phyloP scores from a whole-genome alignment of 2,329 filamentous ascomycete genomes.

The Aspergillus quadrilineatus region DNA sequence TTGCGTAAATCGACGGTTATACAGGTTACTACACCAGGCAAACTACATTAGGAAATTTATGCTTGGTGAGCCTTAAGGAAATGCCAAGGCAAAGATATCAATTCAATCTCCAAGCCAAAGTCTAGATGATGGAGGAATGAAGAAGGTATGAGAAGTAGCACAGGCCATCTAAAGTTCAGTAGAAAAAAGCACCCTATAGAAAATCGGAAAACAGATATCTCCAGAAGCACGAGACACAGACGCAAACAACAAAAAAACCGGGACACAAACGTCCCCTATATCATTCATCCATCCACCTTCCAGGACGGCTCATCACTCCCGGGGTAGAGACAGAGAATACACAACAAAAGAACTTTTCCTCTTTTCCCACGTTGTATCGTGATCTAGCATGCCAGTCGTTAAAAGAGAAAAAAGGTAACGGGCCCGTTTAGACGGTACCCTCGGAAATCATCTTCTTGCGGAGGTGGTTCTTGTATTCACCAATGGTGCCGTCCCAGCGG shows the following conservation, averaged over 20 bases:
- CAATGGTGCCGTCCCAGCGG: conserved; percentile 84
- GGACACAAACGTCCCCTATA: conserved; percentile 9
- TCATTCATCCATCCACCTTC: conserved; percentile 11
- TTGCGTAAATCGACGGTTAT: too few relatives aligned
- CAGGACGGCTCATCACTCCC: conserved; percentile 26
- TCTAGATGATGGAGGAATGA: conserved; percentile 18
- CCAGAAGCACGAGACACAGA: conserved; percentile 10
- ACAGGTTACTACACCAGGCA: not conserved
- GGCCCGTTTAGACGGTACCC: conserved; percentile 71
- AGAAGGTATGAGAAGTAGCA: conserved; percentile 21
- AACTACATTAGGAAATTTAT: not conserved
- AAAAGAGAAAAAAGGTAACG: conserved; percentile 5
- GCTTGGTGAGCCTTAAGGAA: not conserved
- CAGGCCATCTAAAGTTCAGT: conserved; percentile 23
- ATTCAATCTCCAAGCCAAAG: conserved; percentile 22
- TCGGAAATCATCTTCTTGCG: conserved; percentile 96
- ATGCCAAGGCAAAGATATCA: conserved; percentile 12
- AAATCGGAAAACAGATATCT: conserved; percentile 24
- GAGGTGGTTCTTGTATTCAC: conserved; percentile 96
- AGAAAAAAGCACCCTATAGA: conserved; percentile 17
- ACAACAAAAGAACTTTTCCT: conserved; percentile 23
- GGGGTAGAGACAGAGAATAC: conserved; percentile 1
- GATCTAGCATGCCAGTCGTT: conserved; percentile 36
- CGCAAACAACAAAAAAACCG: conserved; percentile 12
- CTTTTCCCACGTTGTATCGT: conserved; percentile 19